Conservation (phyloP, 2,329 filamentous ascomycete genomes). For the Ascochyta pisi region DNA sequence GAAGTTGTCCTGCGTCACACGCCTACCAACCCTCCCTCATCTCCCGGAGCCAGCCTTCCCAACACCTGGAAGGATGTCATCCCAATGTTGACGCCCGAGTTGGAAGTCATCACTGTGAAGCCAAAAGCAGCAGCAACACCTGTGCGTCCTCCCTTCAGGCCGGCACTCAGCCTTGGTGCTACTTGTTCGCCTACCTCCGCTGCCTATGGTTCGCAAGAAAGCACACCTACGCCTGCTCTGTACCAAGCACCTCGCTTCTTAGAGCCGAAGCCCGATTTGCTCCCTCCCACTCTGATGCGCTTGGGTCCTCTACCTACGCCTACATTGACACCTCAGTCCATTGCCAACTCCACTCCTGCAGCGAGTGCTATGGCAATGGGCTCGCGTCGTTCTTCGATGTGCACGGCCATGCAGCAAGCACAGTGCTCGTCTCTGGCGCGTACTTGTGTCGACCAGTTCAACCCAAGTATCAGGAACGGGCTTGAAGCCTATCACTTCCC, state of each 20-base stretch:
- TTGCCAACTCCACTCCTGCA: constrained; percentile 65
- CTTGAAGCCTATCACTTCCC: constrained; percentile 56
- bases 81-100: constrained; percentile 63
- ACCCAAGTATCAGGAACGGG: constrained; percentile 49
- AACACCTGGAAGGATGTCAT: constrained; percentile 59
- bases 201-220: constrained; percentile 48
- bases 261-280: constrained; percentile 59
- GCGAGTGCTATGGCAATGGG: constrained; percentile 60
- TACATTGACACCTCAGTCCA: constrained; percentile 64
- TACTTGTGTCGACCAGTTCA: constrained; percentile 61
- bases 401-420: constrained; percentile 64
- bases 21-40: constrained; percentile 59
- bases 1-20: constrained; percentile 88
- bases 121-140: constrained; percentile 42
- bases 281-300: constrained; percentile 62
- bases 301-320: constrained; percentile 67
- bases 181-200: constrained; percentile 34
- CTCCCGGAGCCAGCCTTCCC: constrained; percentile 46
- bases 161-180: constrained; percentile 32
- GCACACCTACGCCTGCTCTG: constrained; percentile 52
- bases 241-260: constrained; percentile 55
- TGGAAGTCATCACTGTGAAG: constrained; percentile 57
- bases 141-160: constrained; percentile 32
- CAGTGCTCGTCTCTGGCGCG: constrained; percentile 63
- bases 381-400: constrained; percentile 63